A percentile compares a stretch with the other conserved stretches of the same genome.
Evolutionary conservation across 768 basidiomycete species (phyloP).

Genomic region (Termitomyces sp.): DNA sequence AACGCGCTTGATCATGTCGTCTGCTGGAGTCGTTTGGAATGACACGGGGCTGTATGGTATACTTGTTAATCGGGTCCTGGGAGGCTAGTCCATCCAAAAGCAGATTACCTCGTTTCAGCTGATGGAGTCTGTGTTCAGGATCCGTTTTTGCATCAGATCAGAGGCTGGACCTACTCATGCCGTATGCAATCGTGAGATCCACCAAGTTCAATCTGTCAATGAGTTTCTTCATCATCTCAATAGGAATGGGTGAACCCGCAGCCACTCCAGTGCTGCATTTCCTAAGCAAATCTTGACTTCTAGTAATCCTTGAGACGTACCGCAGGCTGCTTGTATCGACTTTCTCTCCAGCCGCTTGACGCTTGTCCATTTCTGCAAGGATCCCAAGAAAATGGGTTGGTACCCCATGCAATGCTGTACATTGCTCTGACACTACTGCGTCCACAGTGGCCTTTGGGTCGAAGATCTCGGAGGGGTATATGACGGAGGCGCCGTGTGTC

Average conservation of each 20-base stretch:
- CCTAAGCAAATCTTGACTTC: background rate
- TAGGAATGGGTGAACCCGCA: constrained; percentile 75
- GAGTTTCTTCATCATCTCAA: constrained; percentile 70
- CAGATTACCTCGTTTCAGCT: constrained; percentile 69
- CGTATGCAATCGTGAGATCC: constrained; percentile 76
- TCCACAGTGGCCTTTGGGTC: constrained; percentile 65
- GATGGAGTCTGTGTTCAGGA: constrained; percentile 2
- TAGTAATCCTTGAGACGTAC: constrained; percentile 26
- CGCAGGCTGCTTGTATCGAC: constrained; percentile 49
- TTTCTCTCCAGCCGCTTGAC: constrained; percentile 37
- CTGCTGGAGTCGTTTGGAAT: constrained; percentile 70
- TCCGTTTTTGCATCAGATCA: background rate
- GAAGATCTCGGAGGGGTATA: constrained; percentile 68
- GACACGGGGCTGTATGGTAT: constrained; percentile 60
- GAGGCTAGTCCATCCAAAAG: background rate
- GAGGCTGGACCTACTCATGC: constrained; percentile 64
- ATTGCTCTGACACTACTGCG: constrained; percentile 59
- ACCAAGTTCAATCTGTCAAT: constrained; percentile 61
- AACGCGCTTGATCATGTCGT: constrained; percentile 67
- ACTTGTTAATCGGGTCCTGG: background rate
- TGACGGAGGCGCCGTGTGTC: constrained; percentile 66
- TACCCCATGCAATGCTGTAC: constrained; percentile 79
- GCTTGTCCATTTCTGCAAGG: constrained; percentile 56
- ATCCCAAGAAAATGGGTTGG: constrained; percentile 83
- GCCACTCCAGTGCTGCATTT: constrained; percentile 65